Evolutionary conservation across 1,139 yeast genomes (phyloP), one percentile per base, ranked within the genome.

Genomic region (Candida sojae): DNA sequence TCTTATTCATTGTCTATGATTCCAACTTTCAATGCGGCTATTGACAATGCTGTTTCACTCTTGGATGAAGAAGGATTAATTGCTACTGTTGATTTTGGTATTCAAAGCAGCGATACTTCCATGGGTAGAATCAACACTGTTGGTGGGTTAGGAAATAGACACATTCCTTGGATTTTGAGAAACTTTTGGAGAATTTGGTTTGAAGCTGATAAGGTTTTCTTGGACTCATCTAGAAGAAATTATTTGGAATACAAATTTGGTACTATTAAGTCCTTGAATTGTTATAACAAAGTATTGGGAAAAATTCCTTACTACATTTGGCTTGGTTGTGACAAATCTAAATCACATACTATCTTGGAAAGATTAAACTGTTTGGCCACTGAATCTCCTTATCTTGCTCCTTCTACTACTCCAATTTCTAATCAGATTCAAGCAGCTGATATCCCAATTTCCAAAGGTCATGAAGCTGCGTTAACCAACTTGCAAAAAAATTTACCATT

Each of bases 101-200:
- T 87, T 49, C 95, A 86, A 63, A 76, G 86, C 32, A 69, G 71
- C 44, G 84, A 84, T 45, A 82, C 85, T 42, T 74, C 82, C 6
- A 72, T 82, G 57, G 92, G 92, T n/a, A 78, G 88, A 62, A 77
- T 83, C 48, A 82, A 86, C 59, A 85, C 92, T 6, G 70, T 87
- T 36, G 95, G 95, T 46, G 95, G 95, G 7, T 71, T 83, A 54
- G 77, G 78, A 31, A 79, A 82, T 57, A 76, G 95, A 61, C 86
- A 86, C 61, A 84, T 82, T 53, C 85, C 90, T 36, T 88, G 95
- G 95, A 55, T 85, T 48, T 75, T 82, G 47, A 75, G 96, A 62
- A 86, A 88, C 40, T 88, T 88, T 63, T 88, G 96, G 96, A 78
- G 91, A 62, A 73, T 85, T 47, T 88, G 96, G 96, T 88, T 88